These are phyloP conservation scores for Schizophyllum amplum DNA, from an alignment of 1,284 basidiomycete species.

Conservation along the genomic window DNA sequence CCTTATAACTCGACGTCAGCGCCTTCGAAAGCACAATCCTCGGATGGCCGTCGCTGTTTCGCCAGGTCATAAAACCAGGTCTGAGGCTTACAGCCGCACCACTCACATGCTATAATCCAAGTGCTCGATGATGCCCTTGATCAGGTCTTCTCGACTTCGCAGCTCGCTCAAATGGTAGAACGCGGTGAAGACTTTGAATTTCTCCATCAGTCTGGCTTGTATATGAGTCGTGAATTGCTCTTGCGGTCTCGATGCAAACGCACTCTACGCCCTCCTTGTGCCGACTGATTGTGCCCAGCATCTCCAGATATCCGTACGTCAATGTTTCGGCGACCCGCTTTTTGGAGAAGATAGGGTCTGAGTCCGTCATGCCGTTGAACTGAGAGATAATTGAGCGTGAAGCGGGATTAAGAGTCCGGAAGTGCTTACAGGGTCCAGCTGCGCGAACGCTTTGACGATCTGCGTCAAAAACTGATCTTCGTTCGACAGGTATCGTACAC, in stretches of 20 bases:
- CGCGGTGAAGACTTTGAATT: constrained; percentile 88
- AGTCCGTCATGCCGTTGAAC: constrained; percentile 60
- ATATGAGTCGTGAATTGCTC: background rate
- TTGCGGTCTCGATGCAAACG: constrained; percentile 21
- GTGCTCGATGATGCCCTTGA: constrained; percentile 86
- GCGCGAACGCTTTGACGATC: constrained; percentile 82
- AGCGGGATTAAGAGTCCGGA: background rate
- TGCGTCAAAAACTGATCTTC: constrained; percentile 89
- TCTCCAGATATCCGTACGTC: constrained; percentile 91
- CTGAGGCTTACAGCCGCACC: constrained; percentile 1
- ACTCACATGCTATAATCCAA: constrained; percentile 84
- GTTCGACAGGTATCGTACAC: constrained; percentile 66
- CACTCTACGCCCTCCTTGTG: constrained; percentile 85
- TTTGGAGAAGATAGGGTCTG: constrained; percentile 83
- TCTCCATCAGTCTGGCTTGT: constrained; percentile 69
- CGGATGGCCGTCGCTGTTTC: constrained; percentile 78
- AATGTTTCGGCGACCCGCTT: constrained; percentile 78
- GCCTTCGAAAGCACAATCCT: constrained; percentile 90
- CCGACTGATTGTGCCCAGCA: constrained; percentile 88
- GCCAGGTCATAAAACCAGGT: constrained; percentile 5
- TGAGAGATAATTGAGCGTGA: constrained; percentile 18
- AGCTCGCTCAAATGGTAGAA: constrained; percentile 94
- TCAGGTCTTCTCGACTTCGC: constrained; percentile 84
- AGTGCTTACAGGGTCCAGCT: constrained; percentile 79
- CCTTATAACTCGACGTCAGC: constrained; percentile 86